Evolutionary conservation across 495 filamentous ascomycete genomes (phyloP).

Genomic region (Neohortaea acidophila): DNA sequence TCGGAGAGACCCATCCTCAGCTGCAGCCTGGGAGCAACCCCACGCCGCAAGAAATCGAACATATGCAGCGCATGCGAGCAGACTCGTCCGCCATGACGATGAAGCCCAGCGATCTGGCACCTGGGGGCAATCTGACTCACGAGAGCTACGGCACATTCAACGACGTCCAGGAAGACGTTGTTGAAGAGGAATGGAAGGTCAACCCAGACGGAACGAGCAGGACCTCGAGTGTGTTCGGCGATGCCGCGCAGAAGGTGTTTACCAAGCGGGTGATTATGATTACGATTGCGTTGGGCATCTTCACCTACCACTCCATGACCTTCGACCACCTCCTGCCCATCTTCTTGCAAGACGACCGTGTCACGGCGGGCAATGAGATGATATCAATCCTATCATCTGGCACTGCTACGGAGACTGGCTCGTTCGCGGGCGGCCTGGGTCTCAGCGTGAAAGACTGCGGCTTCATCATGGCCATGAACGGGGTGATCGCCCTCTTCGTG

Average conservation of each 20-base stretch:
- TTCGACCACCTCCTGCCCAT: constrained; percentile 75
- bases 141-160: constrained; percentile 73
- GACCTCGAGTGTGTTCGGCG: constrained; percentile 21
- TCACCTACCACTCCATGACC: constrained; percentile 79
- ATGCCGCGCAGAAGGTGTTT: constrained; percentile 36
- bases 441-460: constrained; percentile 59
- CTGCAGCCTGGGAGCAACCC: constrained; percentile 46
- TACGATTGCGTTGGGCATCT: constrained; percentile 58
- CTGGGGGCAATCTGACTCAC: constrained; percentile 49
- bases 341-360: constrained; percentile 58
- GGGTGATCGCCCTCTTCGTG: constrained; percentile 61
- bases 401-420: constrained; percentile 29
- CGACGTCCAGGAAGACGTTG: constrained; percentile 30
- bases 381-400: constrained; percentile 12
- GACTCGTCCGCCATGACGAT: constrained; percentile 41
- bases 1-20: constrained; percentile 70
- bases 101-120: constrained; percentile 51
- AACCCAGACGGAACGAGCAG: constrained; percentile 32
- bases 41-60: constrained; percentile 36
- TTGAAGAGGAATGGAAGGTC: constrained; percentile 36
- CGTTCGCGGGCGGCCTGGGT: constrained; percentile 60
- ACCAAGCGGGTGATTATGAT: constrained; percentile 53
- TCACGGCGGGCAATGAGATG: constrained; percentile 12
- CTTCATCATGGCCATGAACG: constrained; percentile 65
- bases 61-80: not conserved